A percentile compares a stretch with the other conserved stretches of the same genome.
Conservation (phyloP, 768 basidiomycete species). For the Heimioporus sp. region DNA sequence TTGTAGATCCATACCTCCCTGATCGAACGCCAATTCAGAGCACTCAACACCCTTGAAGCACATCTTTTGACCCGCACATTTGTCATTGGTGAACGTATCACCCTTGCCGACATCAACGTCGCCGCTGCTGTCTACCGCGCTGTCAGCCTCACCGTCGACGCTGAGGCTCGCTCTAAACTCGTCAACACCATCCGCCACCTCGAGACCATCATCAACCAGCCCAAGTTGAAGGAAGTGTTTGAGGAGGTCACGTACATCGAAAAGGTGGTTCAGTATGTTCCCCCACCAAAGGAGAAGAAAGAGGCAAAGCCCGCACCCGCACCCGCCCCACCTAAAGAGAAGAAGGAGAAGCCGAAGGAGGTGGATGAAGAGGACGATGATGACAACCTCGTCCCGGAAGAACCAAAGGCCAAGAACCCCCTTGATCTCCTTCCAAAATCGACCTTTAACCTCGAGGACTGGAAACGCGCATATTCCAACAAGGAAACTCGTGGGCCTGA, state of each 20-base stretch:
- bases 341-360: slow-evolving; percentile 63
- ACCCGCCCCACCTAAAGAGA: slow-evolving; percentile 40
- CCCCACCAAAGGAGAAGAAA: slow-evolving; percentile 57
- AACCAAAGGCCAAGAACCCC: slow-evolving; percentile 93
- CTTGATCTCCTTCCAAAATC: slow-evolving; percentile 90
- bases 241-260: slow-evolving; percentile 61
- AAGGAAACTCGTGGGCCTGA: slow-evolving; percentile 86
- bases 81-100: slow-evolving; percentile 93
- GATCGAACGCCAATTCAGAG: slow-evolving; percentile 51
- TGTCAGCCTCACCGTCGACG: slow-evolving; percentile 60
- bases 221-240: slow-evolving; percentile 65
- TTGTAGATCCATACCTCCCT: slow-evolving; percentile 56
- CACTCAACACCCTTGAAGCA: slow-evolving; percentile 66
- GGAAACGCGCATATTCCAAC: slow-evolving; percentile 98
- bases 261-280: slow-evolving; percentile 65
- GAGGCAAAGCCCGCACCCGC: slow-evolving; percentile 51
- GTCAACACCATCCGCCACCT: slow-evolving; percentile 81
- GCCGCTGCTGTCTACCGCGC: slow-evolving; percentile 58
- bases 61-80: slow-evolving; percentile 80
- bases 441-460: slow-evolving; percentile 87
- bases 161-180: slow-evolving; percentile 58
- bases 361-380: slow-evolving; percentile 73
- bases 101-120: slow-evolving; percentile 81
- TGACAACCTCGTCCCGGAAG: slow-evolving; percentile 65
- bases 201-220: slow-evolving; percentile 87